A percentile compares a stretch with the other conserved stretches of the same genome.
These are phyloP conservation scores for Phytophthora sojae DNA, from an alignment of 352 stramenopile genomes.

Conservation along the genomic window DNA sequence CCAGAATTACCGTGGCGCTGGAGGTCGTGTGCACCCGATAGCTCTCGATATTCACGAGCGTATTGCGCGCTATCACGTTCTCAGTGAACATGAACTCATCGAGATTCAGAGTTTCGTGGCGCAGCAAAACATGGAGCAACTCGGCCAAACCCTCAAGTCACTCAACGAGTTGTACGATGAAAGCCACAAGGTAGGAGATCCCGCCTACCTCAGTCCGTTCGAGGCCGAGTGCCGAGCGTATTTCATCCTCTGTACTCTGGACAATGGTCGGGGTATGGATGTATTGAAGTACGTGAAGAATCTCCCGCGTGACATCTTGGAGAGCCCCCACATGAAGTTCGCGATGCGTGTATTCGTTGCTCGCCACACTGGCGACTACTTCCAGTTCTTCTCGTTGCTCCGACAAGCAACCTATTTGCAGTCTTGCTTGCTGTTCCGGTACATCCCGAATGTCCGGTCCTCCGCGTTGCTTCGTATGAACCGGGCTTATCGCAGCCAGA, in stretches of 20 bases:
- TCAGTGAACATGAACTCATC: conserved; percentile 95
- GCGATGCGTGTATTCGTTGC: conserved; percentile 89
- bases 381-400: conserved; percentile 83
- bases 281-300: conserved; percentile 90
- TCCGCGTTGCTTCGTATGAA: conserved; percentile 84
- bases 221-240: conserved; percentile 87
- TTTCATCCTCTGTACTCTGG: conserved; percentile 87
- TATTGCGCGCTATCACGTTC: conserved; percentile 95
- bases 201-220: conserved; percentile 76
- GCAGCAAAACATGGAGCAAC: conserved; percentile 92
- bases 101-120: conserved; percentile 84
- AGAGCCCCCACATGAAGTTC: conserved; percentile 84
- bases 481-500: conserved; percentile 72
- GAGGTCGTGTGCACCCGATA: conserved; percentile 92
- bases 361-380: conserved; percentile 86
- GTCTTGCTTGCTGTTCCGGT: conserved; percentile 84
- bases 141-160: conserved; percentile 89
- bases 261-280: conserved; percentile 84
- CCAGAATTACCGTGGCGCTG: conserved; percentile 95
- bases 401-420: conserved; percentile 83
- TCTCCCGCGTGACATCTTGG: conserved; percentile 60
- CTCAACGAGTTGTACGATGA: conserved; percentile 91
- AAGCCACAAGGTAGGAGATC: conserved; percentile 69
- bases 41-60: conserved; percentile 95
- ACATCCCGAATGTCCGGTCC: conserved; percentile 81